Evolutionary conservation across 495 filamentous ascomycete genomes (phyloP).

Genomic region (Aspergillus bridgeri): DNA sequence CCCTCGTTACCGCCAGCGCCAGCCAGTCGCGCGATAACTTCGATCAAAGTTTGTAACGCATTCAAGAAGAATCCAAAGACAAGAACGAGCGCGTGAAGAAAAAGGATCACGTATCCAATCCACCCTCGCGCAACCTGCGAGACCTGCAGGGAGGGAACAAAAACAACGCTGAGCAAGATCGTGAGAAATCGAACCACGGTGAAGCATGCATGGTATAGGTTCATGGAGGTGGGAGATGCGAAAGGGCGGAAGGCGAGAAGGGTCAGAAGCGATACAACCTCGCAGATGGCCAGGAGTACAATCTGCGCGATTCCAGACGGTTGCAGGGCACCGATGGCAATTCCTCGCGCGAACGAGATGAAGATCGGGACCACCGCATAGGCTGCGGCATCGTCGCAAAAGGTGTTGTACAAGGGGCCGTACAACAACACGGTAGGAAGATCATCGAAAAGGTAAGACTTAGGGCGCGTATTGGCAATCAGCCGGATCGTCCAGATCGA

Average conservation of each 20-base stretch:
- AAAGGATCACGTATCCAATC: constrained; percentile 90
- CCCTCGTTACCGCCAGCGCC: constrained; percentile 76
- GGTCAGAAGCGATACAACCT: constrained; percentile 85
- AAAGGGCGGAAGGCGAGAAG: constrained; percentile 88
- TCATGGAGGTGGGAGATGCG: constrained; percentile 93
- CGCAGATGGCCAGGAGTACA: constrained; percentile 86
- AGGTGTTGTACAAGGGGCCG: constrained; percentile 97
- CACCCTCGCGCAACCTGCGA: constrained; percentile 77
- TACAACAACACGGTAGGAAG: constrained; percentile 85
- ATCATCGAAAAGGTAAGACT: constrained; percentile 86
- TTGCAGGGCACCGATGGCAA: constrained; percentile 89
- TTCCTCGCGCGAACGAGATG: constrained; percentile 76
- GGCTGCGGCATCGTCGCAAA: constrained; percentile 79
- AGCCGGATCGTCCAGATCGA: constrained; percentile 74
- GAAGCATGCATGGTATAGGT: constrained; percentile 86
- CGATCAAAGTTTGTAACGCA: constrained; percentile 81
- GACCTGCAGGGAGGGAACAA: constrained; percentile 77
- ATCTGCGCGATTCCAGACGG: constrained; percentile 90
- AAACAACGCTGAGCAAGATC: constrained; percentile 80
- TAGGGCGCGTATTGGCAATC: constrained; percentile 75
- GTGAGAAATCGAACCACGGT: constrained; percentile 71
- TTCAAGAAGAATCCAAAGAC: constrained; percentile 95
- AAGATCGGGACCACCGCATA: constrained; percentile 85
- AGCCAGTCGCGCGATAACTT: constrained; percentile 74
- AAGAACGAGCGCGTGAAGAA: constrained; percentile 81